phyloP scores from a whole-genome alignment of 129 eudicot genomes.

The Heracleum sosnowskyi region DNA sequence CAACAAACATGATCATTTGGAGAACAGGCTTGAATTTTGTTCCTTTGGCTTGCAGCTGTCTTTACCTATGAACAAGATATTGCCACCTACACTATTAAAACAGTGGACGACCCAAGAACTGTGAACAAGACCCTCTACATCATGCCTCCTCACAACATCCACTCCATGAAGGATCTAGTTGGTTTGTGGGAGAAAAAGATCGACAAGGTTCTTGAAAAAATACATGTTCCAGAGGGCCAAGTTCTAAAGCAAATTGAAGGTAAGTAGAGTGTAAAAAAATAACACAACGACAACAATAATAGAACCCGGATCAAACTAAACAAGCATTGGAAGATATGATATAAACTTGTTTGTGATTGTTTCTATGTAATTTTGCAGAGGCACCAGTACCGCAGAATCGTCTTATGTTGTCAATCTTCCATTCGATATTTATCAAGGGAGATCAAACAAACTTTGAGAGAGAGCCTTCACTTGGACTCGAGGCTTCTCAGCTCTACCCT shows the following conservation, averaged over 20 bases:
- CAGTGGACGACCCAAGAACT: constrained; percentile 81
- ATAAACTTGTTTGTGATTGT: not conserved
- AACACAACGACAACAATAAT: not conserved
- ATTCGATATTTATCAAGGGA: constrained; percentile 58
- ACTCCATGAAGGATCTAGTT: constrained; percentile 59
- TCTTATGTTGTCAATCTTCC: constrained; percentile 47
- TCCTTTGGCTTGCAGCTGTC: constrained; percentile 27
- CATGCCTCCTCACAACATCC: constrained; percentile 45
- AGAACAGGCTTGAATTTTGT: not conserved
- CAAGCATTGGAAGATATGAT: not conserved
- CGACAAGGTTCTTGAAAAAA: constrained; percentile 54
- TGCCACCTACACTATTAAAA: constrained; percentile 66
- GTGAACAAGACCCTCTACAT: constrained; percentile 68
- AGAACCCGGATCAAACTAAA: not conserved
- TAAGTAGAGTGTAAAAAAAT: constrained; percentile 9
- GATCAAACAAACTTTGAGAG: constrained; percentile 57
- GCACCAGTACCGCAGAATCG: constrained; percentile 36
- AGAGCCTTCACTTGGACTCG: constrained; percentile 55
- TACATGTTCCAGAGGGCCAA: constrained; percentile 45
- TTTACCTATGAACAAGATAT: constrained; percentile 60
- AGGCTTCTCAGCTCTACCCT: constrained; percentile 79
- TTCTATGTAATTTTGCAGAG: constrained; percentile 27
- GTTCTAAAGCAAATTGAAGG: constrained; percentile 59
- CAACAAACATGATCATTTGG: not conserved
- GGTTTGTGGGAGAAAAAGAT: constrained; percentile 79